Evolutionary conservation across 176 grass and related monocot species (phyloP), one percentile per base, ranked within the genome.

Genomic region (Musa itinerans): DNA sequence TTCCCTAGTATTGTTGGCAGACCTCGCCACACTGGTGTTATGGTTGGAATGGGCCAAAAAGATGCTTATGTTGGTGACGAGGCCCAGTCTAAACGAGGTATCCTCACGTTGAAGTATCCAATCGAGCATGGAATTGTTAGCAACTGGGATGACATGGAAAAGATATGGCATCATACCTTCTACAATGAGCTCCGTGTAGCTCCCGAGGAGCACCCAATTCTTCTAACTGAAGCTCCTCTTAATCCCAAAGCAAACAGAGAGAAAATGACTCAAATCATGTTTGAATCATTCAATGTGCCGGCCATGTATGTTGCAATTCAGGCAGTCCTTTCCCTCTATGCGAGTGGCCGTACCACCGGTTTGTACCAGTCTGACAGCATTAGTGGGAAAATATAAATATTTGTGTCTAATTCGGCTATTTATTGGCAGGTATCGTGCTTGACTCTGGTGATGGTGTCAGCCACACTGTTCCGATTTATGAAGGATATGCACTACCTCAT

Each of bases 21-120:
- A 13, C 69, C 69, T 21, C 49, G 69, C 50, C 69, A 53, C 51
- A 72, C 69, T 23, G 69, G 69, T 24, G 69, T 72, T 72, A 72
- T 72, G 69, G 69, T 72, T 72, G 69, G 69, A 10, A 71, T 71
- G 69, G 69, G 69, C 69, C 48, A 71, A 71, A 71, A 71, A 52
- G 69, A 71, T 71, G 69, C 69, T 53, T 72, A 72, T 53, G 69
- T 72, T 72, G 69, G 69, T 72, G 69, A 72, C 52, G 69, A 72
- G 69, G 69, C 69, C 9, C 69, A 72, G 51, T 72, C 69, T 5
- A 72, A 72, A 53, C 52, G 69, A 72, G 69, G 50, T 53, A 72
- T 72, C 15, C 69, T 72, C 51, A 72, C 69, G 11, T 52, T 72
- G 69, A 72, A 71, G 21, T 71, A 71, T 52, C 69, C 69, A 11